Evolutionary conservation across 306 rosid species (phyloP).

Genomic region (Cucurbita argyrosperma): DNA sequence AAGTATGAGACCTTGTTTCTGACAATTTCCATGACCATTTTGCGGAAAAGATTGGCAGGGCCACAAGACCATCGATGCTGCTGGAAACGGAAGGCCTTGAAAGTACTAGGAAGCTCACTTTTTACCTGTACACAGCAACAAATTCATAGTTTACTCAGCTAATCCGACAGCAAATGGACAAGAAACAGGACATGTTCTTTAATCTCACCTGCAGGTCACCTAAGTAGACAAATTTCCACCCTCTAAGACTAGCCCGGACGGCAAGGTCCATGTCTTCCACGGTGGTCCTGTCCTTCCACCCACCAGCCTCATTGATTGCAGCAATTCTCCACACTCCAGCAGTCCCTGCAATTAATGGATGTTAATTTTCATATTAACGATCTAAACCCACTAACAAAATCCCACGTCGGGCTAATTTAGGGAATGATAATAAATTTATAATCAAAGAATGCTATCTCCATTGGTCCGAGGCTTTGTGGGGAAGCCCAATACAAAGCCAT

Average conservation of each 20-base stretch:
- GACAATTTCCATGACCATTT: slow-evolving; percentile 88
- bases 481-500: no score
- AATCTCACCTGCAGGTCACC: slow-evolving; percentile 75
- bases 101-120: slow-evolving; percentile 97
- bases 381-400: background rate
- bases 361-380: background rate
- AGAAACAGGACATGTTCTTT: no score
- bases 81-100: slow-evolving; percentile 96
- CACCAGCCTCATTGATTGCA: slow-evolving; percentile 95
- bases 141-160: background rate
- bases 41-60: slow-evolving; percentile 93
- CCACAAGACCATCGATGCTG: slow-evolving; percentile 99
- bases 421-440: background rate
- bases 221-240: slow-evolving; percentile 93
- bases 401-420: no score
- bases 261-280: slow-evolving; percentile 99
- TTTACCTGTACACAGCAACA: slow-evolving; percentile 37
- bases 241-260: slow-evolving; percentile 89
- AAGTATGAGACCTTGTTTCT: slow-evolving; percentile 50
- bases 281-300: slow-evolving; percentile 97
- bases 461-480: no score
- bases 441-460: no score
- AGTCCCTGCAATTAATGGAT: slow-evolving; percentile 42
- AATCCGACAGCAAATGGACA: background rate
- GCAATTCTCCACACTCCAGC: slow-evolving; percentile 98